Evolutionary conservation across 441 rosid species (phyloP).

Genomic region (Euphorbia celastroides): DNA sequence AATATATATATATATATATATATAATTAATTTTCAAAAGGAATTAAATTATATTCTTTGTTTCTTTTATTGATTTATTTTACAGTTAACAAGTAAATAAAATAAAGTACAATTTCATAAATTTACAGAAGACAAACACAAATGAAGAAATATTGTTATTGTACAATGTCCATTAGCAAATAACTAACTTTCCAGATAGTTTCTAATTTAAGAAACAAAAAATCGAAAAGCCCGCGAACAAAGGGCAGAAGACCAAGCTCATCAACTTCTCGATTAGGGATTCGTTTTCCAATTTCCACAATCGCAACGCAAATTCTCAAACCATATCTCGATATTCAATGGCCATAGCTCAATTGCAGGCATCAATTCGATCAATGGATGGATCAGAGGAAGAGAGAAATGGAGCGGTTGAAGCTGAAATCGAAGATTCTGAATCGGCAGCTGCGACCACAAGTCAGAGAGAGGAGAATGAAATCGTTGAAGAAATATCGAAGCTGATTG

Average conservation of each 20-base stretch:
- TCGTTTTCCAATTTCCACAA: neutral
- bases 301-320: neutral
- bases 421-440: slow-evolving; percentile 1
- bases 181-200: slow-evolving; percentile 16
- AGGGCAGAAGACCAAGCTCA: neutral
- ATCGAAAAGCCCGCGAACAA: slow-evolving; percentile 9
- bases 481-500: slow-evolving; percentile 16
- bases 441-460: slow-evolving; percentile 5
- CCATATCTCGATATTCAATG: neutral
- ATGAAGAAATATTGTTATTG: neutral
- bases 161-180: slow-evolving; percentile 9
- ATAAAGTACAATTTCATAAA: neutral
- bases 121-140: neutral
- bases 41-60: too few relatives aligned
- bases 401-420: neutral
- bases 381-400: slow-evolving; percentile 1
- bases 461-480: slow-evolving; percentile 7
- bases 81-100: too few relatives aligned
- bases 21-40: too few relatives aligned
- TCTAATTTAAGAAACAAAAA: slow-evolving; percentile 14
- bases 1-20: too few relatives aligned
- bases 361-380: slow-evolving; percentile 15
- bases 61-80: too few relatives aligned
- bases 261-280: slow-evolving; percentile 11
- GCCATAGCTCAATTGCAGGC: neutral